phyloP scores from a whole-genome alignment of 441 rosid genomes.

The Erodium texanum region DNA sequence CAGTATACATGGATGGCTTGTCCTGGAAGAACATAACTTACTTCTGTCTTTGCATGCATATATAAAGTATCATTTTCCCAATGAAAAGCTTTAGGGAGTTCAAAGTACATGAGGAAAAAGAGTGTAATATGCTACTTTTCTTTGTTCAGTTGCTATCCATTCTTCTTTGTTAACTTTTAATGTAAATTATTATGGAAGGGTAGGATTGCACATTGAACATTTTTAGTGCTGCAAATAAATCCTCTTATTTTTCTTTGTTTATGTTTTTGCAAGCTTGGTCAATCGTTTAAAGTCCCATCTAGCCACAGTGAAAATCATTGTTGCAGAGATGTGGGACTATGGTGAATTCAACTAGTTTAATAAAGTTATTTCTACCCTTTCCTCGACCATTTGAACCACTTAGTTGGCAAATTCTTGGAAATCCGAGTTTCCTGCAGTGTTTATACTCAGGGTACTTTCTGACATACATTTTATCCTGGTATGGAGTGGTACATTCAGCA shows the following conservation, averaged over 20 bases:
- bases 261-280: background rate
- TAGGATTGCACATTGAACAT: background rate
- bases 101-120: background rate
- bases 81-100: background rate
- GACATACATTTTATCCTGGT: background rate
- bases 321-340: constrained; percentile 1
- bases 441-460: background rate
- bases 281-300: background rate
- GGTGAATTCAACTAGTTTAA: background rate
- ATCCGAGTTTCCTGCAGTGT: background rate
- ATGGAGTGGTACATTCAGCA: too few species aligned
- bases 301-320: background rate
- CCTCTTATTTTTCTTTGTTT: background rate
- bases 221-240: background rate
- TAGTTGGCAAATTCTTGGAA: background rate
- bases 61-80: background rate
- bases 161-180: background rate
- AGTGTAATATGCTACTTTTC: background rate
- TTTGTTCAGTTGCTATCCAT: background rate
- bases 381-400: background rate
- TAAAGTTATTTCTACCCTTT: background rate
- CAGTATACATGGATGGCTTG: background rate
- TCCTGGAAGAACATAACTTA: too few species aligned
- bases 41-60: background rate
- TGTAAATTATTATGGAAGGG: background rate